Conservation (phyloP, 768 basidiomycete species). For the Psilocybe tampanensis region DNA sequence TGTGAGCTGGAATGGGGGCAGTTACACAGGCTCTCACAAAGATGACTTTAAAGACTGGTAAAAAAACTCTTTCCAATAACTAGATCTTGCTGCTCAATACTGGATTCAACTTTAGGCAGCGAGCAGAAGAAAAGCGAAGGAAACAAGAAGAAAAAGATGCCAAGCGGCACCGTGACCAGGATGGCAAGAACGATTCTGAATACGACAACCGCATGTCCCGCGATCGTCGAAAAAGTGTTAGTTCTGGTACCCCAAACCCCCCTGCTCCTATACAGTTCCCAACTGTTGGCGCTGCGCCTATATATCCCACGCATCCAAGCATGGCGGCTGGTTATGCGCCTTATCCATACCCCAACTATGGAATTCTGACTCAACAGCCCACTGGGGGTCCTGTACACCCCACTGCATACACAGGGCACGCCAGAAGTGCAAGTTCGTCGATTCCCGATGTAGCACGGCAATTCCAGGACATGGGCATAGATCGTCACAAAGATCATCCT, state of each 20-base stretch:
- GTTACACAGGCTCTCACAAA: background rate
- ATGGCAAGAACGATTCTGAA: slow-evolving; percentile 45
- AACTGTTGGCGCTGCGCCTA: slow-evolving; percentile 19
- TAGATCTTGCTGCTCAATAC: background rate
- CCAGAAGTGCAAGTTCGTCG: slow-evolving; percentile 35
- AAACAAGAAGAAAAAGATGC: slow-evolving; percentile 49
- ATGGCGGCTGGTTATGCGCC: slow-evolving; percentile 24
- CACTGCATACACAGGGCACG: slow-evolving; percentile 22
- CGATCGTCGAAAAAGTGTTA: slow-evolving; percentile 61
- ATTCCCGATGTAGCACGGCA: slow-evolving; percentile 41
- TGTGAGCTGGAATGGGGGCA: slow-evolving; percentile 2
- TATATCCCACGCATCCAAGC: slow-evolving; percentile 28
- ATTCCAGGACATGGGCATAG: slow-evolving; percentile 44
- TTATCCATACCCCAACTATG: slow-evolving; percentile 25
- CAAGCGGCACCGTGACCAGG: slow-evolving; percentile 54
- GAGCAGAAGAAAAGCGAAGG: slow-evolving; percentile 44
- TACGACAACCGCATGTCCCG: slow-evolving; percentile 58
- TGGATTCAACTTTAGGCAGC: slow-evolving; percentile 38
- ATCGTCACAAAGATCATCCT: slow-evolving; percentile 33
- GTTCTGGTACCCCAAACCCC: slow-evolving; percentile 36
- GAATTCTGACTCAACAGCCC: slow-evolving; percentile 9
- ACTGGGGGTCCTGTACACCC: slow-evolving; percentile 15
- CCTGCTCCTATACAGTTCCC: slow-evolving; percentile 33
- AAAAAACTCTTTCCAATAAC: background rate
- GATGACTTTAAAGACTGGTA: slow-evolving; percentile 1